Percentiles rank a stretch among this genome's conserved stretches.
phyloP scores from a whole-genome alignment of 225 moss, liverwort and hornwort genomes.

The Ulota crispa region DNA sequence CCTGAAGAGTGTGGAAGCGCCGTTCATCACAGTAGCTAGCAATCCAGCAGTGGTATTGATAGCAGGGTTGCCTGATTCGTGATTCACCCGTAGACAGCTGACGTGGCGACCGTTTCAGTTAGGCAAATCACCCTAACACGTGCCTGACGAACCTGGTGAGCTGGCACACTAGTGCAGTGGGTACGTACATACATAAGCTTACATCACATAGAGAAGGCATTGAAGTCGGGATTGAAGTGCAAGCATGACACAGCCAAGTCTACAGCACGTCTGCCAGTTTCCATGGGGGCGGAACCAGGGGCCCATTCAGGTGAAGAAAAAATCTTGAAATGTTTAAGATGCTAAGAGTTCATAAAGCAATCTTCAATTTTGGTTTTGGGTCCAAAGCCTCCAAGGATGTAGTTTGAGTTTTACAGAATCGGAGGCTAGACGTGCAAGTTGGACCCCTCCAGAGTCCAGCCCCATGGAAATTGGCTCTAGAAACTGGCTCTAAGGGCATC shows the following conservation, averaged over 20 bases:
- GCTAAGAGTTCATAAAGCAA: too few relatives aligned
- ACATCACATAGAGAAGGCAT: not conserved
- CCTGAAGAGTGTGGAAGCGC: not conserved
- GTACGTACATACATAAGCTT: not conserved
- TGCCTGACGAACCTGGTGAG: not conserved
- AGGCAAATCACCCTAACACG: not conserved
- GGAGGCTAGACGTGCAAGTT: too few relatives aligned
- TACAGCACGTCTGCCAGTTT: not conserved
- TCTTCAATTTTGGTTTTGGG: too few relatives aligned
- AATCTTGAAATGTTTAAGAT: too few relatives aligned
- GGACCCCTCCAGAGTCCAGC: too few relatives aligned
- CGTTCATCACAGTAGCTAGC: not conserved
- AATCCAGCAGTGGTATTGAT: too few relatives aligned
- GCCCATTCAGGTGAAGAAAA: too few relatives aligned
- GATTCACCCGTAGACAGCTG: not conserved
- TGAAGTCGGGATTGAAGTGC: not conserved
- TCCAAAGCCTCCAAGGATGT: too few relatives aligned
- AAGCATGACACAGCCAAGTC: slow-evolving; percentile 5
- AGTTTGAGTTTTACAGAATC: too few relatives aligned
- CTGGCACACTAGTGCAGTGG: not conserved
- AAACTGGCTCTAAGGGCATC: too few relatives aligned
- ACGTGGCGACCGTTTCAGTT: slow-evolving; percentile 4
- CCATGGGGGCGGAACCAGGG: too few relatives aligned
- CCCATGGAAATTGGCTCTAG: too few relatives aligned
- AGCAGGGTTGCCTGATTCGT: not conserved